Evolutionary conservation across 2,329 filamentous ascomycete species (phyloP), one percentile per base, ranked within the genome.

Genomic region (Diaporthe caulivora): DNA sequence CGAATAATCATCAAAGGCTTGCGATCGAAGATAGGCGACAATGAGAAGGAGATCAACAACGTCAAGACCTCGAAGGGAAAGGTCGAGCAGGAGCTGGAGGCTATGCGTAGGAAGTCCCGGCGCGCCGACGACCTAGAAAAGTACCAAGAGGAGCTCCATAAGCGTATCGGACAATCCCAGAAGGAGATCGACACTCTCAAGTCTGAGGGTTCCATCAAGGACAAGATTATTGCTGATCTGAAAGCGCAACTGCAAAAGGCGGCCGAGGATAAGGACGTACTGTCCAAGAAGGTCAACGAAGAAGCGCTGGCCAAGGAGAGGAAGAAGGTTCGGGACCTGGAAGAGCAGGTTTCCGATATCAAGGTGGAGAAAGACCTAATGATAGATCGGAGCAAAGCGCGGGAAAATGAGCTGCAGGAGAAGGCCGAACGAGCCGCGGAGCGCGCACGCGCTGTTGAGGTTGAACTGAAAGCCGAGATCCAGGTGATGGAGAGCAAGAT

Each of bases 401-500:
- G 97, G 76, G 88, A 92, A n/a, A 87, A 89, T 58, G 93, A 95
- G 72, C 85, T 95, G 75, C 90, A 90, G 74, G 93, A 95, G 76
- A 94, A 93, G 80, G 86, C 93, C 10, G 91, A 93, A 58, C 90
- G 92, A 72, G 92, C 94, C 70, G 89, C 90, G 68, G 94, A 97
- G 81, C 91, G 91, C 37, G 87, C 91, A 26, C 89, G 90, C 17
- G 86, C 90, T 15, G 84, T 90, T 10, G 94, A 98, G 81, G 83
- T 92, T 8, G 96, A 98, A 80, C 86, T 97, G 78, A 93, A 94
- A 78, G 89, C 89, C n/a, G 96, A 98, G 82, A 82, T 90, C 11
- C 86, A 93, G 82, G 89, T 92, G 21, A 87, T 98, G 76, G 97
- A 99, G 84, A 92, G 93, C 78, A 97, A 97, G 81, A 88, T 99